Evolutionary conservation across 1,284 basidiomycete genomes (phyloP), one percentile per base, ranked within the genome.

Genomic region (Malassezia obtusa): DNA sequence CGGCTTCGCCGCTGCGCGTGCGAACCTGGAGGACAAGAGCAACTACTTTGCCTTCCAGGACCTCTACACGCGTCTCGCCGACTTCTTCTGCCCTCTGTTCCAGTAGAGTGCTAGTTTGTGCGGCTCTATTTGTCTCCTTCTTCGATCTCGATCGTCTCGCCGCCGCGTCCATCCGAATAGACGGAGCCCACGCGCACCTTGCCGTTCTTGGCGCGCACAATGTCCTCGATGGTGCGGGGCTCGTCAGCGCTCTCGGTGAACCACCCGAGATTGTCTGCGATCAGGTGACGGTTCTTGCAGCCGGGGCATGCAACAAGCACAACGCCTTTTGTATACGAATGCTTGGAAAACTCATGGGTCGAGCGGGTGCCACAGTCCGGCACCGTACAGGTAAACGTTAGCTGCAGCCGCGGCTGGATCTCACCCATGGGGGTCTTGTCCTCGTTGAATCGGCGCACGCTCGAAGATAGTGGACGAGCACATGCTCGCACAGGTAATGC

Each of bases 221-320:
- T 71, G 49, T 72, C 62, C 41, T 73, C 71, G 26, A 73, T 60
- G 9, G 67, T 73, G 28, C 60, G 58, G 1, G 71, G 65, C 40
- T 73, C 66, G 24, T 56, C 48, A n/a, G 59, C 38, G 3, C 44
- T 51, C 30, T 72, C 57, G 15, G 61, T 68, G 43, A 73, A 73
- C 71, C 71, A 73, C 14, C 58, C 61, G 19, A 73, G 59, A 38
- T 73, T 66, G 48, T 73, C 71, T 1, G 71, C 71, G 36, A 73
- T 73, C n/a, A 73, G 46, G 43, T 73, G 71, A 3, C 89, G 77
- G 69, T 88, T 89, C 67, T 87, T 83, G 76, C 92, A 96, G 15
- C 81, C 81, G 1, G 91, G 89, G 76, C 92, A 96, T 70, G 92
- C 82, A 0, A 95, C 82, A 28, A 98, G 78, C 1, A 96, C 91